Evolutionary conservation across 225 moss, liverwort and hornwort genomes (phyloP).

Genomic region (Polytrichum formosum): DNA sequence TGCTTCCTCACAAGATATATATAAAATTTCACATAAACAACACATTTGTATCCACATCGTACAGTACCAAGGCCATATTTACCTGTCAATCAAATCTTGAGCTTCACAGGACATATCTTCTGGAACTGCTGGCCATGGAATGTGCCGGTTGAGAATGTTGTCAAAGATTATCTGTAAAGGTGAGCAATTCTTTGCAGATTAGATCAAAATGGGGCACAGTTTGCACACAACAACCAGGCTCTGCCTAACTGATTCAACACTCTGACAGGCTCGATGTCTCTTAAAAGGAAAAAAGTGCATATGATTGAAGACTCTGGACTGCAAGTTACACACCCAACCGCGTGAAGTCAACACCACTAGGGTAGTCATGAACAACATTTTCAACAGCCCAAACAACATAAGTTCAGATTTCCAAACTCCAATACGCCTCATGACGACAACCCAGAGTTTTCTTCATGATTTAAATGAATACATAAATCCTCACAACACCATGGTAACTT

Average conservation of each 20-base stretch:
- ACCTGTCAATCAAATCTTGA: conserved; percentile 81
- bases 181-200: conserved; percentile 5
- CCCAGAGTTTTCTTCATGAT: too few species aligned
- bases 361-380: too few species aligned
- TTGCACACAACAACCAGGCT: too few species aligned
- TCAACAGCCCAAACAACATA: too few species aligned
- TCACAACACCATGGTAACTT: too few species aligned
- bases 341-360: too few species aligned
- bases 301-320: too few species aligned
- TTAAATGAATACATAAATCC: too few species aligned
- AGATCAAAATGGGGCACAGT: conserved; percentile 4
- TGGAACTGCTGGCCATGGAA: conserved; percentile 83
- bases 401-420: too few species aligned
- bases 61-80: conserved; percentile 5
- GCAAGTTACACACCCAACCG: too few species aligned
- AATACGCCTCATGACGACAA: too few species aligned
- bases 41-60: neutral
- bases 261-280: neutral
- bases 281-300: neutral
- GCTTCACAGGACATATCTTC: conserved; percentile 83
- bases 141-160: conserved; percentile 88
- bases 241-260: neutral
- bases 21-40: neutral
- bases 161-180: conserved; percentile 81
- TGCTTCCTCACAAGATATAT: neutral